Conservation (phyloP, 176 grass and related monocot genomes). For the Paspalum notatum region DNA sequence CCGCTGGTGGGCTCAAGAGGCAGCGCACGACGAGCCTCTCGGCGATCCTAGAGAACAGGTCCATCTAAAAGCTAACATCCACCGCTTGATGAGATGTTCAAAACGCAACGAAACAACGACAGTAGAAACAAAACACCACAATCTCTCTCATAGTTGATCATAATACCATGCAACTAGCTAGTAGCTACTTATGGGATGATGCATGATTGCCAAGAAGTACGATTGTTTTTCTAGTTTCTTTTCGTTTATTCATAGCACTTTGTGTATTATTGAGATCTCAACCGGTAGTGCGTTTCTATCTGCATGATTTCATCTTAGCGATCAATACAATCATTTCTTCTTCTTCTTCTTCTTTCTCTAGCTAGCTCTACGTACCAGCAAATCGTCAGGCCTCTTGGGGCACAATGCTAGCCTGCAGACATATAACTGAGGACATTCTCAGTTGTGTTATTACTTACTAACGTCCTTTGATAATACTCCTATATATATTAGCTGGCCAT, state of each 20-base stretch:
- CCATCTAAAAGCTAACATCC: constrained; percentile 60
- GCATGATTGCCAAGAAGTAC: constrained; percentile 33
- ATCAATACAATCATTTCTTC: constrained; percentile 42
- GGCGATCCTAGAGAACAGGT: constrained; percentile 83
- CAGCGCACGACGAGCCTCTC: constrained; percentile 84
- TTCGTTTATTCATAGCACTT: constrained; percentile 36
- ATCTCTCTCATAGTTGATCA: constrained; percentile 48
- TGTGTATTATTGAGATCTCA: constrained; percentile 40
- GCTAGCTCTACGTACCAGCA: neutral
- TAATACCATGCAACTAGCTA: constrained; percentile 40
- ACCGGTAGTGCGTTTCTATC: constrained; percentile 26
- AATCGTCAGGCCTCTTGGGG: neutral
- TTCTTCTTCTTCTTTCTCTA: too few relatives aligned
- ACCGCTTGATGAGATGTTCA: constrained; percentile 45
- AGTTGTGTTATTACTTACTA: too few relatives aligned
- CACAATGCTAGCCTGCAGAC: neutral
- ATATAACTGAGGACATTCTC: neutral
- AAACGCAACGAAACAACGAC: constrained; percentile 36
- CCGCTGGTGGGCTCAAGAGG: constrained; percentile 73
- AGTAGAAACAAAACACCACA: constrained; percentile 51
- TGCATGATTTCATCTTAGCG: constrained; percentile 33
- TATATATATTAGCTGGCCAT: too few relatives aligned
- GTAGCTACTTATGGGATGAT: constrained; percentile 17
- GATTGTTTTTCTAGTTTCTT: constrained; percentile 27
- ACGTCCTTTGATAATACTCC: too few relatives aligned